A percentile compares a stretch with the other conserved stretches of the same genome.
phyloP scores from a whole-genome alignment of 768 basidiomycete genomes.

The Inosperma sp. region DNA sequence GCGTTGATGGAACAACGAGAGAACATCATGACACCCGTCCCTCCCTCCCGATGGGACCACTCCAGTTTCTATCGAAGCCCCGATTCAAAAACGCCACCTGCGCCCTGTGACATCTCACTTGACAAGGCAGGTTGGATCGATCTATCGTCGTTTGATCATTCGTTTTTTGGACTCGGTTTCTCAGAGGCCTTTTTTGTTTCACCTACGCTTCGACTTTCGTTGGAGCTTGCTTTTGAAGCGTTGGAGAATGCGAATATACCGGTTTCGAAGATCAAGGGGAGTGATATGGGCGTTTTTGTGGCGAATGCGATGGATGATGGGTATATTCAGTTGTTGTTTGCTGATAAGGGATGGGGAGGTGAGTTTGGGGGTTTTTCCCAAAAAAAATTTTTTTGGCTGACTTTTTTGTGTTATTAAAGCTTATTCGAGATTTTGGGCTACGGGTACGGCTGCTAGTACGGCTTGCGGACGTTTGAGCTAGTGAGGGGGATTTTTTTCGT shows the following conservation, averaged over 20 bases:
- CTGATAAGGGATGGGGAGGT: conserved; percentile 31
- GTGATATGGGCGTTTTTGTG: conserved; percentile 31
- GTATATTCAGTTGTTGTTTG: conserved; percentile 27
- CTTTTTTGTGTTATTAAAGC: conserved; percentile 15
- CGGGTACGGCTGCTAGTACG: conserved; percentile 31
- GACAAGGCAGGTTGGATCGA: conserved; percentile 33
- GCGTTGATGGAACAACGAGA: conserved; percentile 31
- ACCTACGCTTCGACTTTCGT: conserved; percentile 26
- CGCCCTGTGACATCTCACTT: conserved; percentile 29
- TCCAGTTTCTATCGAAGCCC: conserved; percentile 28
- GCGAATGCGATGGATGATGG: conserved; percentile 31
- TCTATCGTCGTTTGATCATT: conserved; percentile 29
- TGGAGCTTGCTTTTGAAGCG: conserved; percentile 35
- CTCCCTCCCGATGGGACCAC: conserved; percentile 34
- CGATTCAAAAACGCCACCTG: conserved; percentile 21
- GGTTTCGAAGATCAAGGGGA: conserved; percentile 29
- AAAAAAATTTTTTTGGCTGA: neutral
- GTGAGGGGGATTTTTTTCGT: conserved; percentile 17
- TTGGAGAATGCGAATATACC: conserved; percentile 36
- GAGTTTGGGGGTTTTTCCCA: neutral
- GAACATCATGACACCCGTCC: conserved; percentile 28
- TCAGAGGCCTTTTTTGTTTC: conserved; percentile 31
- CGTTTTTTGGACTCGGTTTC: conserved; percentile 34
- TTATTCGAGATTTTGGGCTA: conserved; percentile 32
- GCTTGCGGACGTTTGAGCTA: conserved; percentile 35